Evolutionary conservation across 139 green algal genomes (phyloP), one percentile per base, ranked within the genome.

Genomic region (Yamagishiella unicocca): DNA sequence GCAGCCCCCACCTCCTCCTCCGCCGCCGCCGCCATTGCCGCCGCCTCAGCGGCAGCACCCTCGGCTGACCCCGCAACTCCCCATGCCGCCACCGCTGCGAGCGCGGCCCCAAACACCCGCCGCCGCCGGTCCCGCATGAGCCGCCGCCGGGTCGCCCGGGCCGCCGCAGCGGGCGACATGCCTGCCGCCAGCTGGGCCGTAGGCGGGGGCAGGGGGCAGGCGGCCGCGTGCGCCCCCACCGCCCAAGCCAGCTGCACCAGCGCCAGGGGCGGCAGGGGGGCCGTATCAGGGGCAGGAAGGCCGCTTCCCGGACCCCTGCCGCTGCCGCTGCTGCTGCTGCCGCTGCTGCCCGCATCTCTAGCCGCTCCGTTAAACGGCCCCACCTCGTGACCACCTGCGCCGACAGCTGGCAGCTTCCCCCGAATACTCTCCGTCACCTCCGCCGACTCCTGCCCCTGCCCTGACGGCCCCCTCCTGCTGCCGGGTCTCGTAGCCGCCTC

Each of bases 61-160:
- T 31, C 55, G 38, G 24, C 79, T 0, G 61, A 35, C 3, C 79
- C 61, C 17, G 4, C 29, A 29, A 43, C 25, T 19, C 33, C 55
- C 79, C 79, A 85, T 4, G 40, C 79, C 27, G 40, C 42, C 61
- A 85, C 38, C 42, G 79, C 79, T 42, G 38, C 61, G 61, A 85
- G 27, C 42, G 79, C 79, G 17, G 79, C 79, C 1, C 79, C 79
- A 27, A 75, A 62, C 40, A 75, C 79, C 35, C 42, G 61, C 40
- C 43, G 61, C 40, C 79, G 61, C 61, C 62, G 38, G 1, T 12
- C 38, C 40, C 55, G 33, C 55, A 75, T 50, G 40, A 40, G 40
- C 40, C 17, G 61, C 61, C 40, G 79, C 40, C 12, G 24, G 40
- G 0, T 61, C 5, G 42, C 61, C 17, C 79, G 79, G 4, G 40